Base-by-base conservation (phyloP, 139 green algal genomes). In the Medakamo hakoo region DNA sequence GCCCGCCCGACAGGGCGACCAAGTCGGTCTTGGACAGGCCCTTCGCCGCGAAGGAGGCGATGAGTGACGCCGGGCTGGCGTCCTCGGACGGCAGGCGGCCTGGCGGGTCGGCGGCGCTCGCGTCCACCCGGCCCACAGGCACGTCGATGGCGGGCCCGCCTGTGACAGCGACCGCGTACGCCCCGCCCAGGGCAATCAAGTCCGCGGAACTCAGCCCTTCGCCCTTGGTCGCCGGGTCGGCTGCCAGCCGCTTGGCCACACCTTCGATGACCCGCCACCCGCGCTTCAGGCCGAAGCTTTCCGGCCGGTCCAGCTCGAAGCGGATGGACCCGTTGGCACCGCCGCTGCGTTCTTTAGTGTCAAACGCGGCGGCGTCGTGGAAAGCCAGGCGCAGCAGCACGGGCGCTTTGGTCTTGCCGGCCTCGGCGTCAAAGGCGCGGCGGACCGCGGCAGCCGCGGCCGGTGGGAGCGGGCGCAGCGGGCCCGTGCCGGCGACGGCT, bases 221-320 rank as follows among this genome's bases (percentile, higher is more conserved):
- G 1, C 80, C 82, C 2, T 76, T 27, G 2, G 80, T 91, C 58
- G 76, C 81, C 55, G 73, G n/a, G n/a, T n/a, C n/a, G n/a, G n/a
- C n/a, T n/a, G n/a, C 68, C 21, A 94, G 64, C 26, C 63, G 62
- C n/a, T 58, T 30, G 29, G 76, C 56, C 60, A 65, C 62, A 14
- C 52, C 60, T n/a, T 77, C 48, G 14, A 82, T 78, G 23, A 82
- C 69, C n/a, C 57, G 64, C 74, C 82, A 84, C 19, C 82, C 88
- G 28, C 86, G 76, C 73, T 93, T 94, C 2, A 96, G 72, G 1
- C 87, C 88, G 48, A 79, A 76, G 71, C 87, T 94, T 67, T 96
- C 89, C 0, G 86, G 86, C 5, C 89, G 63, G 26, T 87, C 74
- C 24, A 95, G 78, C 69, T 96, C 89, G 64, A 78, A 92, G 30